Percentiles rank a stretch among this genome's conserved stretches.
phyloP scores from a whole-genome alignment of 2,329 filamentous ascomycete genomes.

The Cercospora berteroae region DNA sequence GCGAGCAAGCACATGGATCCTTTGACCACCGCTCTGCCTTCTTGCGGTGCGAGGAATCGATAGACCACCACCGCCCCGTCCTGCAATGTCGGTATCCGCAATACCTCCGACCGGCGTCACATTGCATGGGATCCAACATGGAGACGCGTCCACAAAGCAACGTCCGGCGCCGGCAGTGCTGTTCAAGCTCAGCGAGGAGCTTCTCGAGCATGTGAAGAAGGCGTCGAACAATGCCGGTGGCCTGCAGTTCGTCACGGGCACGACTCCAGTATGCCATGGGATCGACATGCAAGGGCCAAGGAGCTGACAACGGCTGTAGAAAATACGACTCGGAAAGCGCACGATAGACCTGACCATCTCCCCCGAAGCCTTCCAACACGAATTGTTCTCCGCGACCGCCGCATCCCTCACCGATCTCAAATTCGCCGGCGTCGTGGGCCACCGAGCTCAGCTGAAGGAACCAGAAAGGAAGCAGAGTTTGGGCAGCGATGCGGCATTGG shows the following conservation, averaged over 20 bases:
- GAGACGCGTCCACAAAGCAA: constrained; percentile 21
- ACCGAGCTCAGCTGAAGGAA: constrained; percentile 46
- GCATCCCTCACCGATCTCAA: constrained; percentile 49
- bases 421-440: constrained; percentile 58
- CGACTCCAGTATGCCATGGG: constrained; percentile 34
- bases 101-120: constrained; percentile 28
- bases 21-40: constrained; percentile 14
- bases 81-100: constrained; percentile 23
- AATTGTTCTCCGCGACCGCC: constrained; percentile 54
- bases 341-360: constrained; percentile 55
- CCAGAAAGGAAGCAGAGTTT: constrained; percentile 54
- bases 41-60: constrained; percentile 9
- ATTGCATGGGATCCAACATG: constrained; percentile 29
- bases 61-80: constrained; percentile 6
- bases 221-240: constrained; percentile 31
- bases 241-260: constrained; percentile 38
- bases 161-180: constrained; percentile 31
- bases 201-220: constrained; percentile 37
- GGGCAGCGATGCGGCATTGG: constrained; percentile 60
- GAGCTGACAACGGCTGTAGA: constrained; percentile 35
- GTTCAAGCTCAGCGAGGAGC: constrained; percentile 33
- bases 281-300: background rate
- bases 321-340: constrained; percentile 58
- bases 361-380: constrained; percentile 55
- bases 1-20: constrained; percentile 28